These are phyloP conservation scores for Mortierella sp. DNA, from an alignment of 371 early-diverging fungal genomes.

Conservation along the genomic window DNA sequence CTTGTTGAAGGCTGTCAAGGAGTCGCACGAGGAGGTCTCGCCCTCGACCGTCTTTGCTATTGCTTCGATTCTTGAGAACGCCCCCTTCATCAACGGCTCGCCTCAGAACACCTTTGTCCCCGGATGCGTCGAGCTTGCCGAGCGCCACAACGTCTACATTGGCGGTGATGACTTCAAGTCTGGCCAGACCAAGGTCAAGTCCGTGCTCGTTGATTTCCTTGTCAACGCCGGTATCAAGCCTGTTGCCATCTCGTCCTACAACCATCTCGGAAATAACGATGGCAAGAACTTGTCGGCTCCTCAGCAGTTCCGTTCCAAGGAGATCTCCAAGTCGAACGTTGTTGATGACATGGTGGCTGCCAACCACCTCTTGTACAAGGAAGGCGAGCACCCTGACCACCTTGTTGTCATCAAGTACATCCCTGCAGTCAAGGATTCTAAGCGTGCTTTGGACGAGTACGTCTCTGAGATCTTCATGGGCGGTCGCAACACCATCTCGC, in stretches of 20 bases:
- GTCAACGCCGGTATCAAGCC: slow-evolving; percentile 99
- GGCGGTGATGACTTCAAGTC: slow-evolving; percentile 99
- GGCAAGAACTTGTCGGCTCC: slow-evolving; percentile 97
- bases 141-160: slow-evolving; percentile 86
- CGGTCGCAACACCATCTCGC: slow-evolving; percentile 94
- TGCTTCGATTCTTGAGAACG: slow-evolving; percentile 93
- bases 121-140: slow-evolving; percentile 89
- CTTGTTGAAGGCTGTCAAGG: slow-evolving; percentile 82
- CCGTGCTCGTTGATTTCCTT: slow-evolving; percentile 96
- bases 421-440: slow-evolving; percentile 95
- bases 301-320: slow-evolving; percentile 97
- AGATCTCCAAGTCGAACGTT: slow-evolving; percentile 96
- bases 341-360: slow-evolving; percentile 98
- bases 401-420: slow-evolving; percentile 98
- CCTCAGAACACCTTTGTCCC: slow-evolving; percentile 99
- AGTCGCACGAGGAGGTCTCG: slow-evolving; percentile 87
- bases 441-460: slow-evolving; percentile 98
- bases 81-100: slow-evolving; percentile 97
- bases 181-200: slow-evolving; percentile 99
- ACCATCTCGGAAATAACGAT: slow-evolving; percentile 99
- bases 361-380: slow-evolving; percentile 88
- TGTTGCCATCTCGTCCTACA: slow-evolving; percentile 94
- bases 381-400: slow-evolving; percentile 94
- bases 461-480: slow-evolving; percentile 98
- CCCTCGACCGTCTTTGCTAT: slow-evolving; percentile 98